Base-by-base conservation (phyloP, 116 monocot genomes). In the Posidonia oceanica region DNA sequence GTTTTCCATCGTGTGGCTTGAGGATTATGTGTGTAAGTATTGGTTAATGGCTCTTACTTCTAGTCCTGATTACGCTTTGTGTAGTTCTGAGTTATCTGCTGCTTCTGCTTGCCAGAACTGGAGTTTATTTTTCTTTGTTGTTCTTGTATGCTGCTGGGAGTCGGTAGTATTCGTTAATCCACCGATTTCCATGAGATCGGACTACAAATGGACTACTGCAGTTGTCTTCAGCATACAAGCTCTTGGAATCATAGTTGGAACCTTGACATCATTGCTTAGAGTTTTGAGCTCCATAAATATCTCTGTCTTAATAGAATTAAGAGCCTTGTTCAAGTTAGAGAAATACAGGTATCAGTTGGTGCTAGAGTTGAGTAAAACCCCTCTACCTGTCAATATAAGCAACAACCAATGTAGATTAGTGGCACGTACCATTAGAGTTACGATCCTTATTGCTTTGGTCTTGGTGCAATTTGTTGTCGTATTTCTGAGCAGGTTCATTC, bases 31-130 rank as follows among this genome's bases (percentile, higher is more conserved):
- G 22, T 14, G 23, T 2, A 14, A 36, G 14, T 36, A 62, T 62
- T 62, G 62, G 62, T 62, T 62, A 21, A 37, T 62, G 62, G 36
- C 62, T 62, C 4, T 62, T 36, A 62, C 62, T 12, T 62, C 62
- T 14, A 62, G 62, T 62, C 62, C 62, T 20, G 62, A 15, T 36
- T 62, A 62, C 0, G 36, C 14, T 1, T 3, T 62, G 62, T 2
- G 2, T 36, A 62, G 4, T 22, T 62, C 62, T 13, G 1, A 62
- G 13, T 10, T 62, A 29, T 14, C 62, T 0, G 0, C 2, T 36
- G 29, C 3, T 36, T 62, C 29, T 14, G 10, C 62, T 11, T 36
- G 1, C 0, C 62, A 23, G 14, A 62, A 62, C 22, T 21, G 3
- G 29, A 7, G 29, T 36, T 14, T 15, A 7, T 14, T n/a, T n/a